These are phyloP conservation scores for Penicillium sp. DNA, from an alignment of 2,329 filamentous ascomycete species.

Conservation along the genomic window DNA sequence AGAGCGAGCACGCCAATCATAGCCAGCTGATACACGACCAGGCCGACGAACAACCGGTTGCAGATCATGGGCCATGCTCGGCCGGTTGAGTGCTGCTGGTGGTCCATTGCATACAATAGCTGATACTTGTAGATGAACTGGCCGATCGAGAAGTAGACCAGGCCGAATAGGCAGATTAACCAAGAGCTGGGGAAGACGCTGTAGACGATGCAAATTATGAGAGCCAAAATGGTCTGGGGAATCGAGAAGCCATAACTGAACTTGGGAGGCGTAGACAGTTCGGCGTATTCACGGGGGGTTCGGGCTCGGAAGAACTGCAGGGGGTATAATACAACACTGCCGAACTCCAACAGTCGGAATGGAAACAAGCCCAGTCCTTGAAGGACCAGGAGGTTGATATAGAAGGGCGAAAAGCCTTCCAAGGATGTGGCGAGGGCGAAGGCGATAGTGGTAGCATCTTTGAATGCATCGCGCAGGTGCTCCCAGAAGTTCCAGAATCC, in stretches of 20 bases:
- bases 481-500: slow-evolving; percentile 68
- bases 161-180: slow-evolving; percentile 74
- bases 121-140: slow-evolving; percentile 68
- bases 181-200: slow-evolving; percentile 80
- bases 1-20: slow-evolving; percentile 85
- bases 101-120: slow-evolving; percentile 96
- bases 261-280: slow-evolving; percentile 76
- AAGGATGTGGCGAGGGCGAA: slow-evolving; percentile 74
- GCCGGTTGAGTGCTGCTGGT: slow-evolving; percentile 71
- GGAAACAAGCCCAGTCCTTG: slow-evolving; percentile 94
- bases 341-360: slow-evolving; percentile 86
- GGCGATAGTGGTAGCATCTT: slow-evolving; percentile 77
- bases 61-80: slow-evolving; percentile 97
- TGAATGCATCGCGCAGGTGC: slow-evolving; percentile 69
- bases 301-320: slow-evolving; percentile 75
- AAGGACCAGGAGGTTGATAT: slow-evolving; percentile 89
- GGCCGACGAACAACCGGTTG: slow-evolving; percentile 81
- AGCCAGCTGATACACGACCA: slow-evolving; percentile 86
- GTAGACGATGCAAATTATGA: slow-evolving; percentile 95
- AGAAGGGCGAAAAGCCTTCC: slow-evolving; percentile 75
- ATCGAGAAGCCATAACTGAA: slow-evolving; percentile 98
- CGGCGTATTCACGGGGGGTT: slow-evolving; percentile 85
- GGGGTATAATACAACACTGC: slow-evolving; percentile 80
- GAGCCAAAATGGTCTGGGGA: slow-evolving; percentile 86
- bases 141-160: slow-evolving; percentile 60